Percentiles rank a stretch among this genome's conserved stretches.
phyloP scores from a whole-genome alignment of 345 rosid species.

The Ricinus communis region DNA sequence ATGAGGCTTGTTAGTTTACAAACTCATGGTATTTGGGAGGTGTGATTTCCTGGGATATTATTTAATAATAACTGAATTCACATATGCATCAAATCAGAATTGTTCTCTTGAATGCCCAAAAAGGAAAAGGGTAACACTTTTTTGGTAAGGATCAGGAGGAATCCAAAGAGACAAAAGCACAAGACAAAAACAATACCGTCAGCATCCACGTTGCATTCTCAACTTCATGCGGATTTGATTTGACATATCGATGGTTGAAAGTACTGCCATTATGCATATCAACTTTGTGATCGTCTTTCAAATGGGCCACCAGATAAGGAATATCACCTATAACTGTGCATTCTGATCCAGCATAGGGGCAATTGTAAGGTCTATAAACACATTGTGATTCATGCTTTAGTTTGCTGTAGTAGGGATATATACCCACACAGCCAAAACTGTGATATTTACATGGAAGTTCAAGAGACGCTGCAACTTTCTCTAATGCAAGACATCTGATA shows the following conservation, averaged over 20 bases:
- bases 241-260: conserved; percentile 80
- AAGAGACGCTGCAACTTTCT: conserved; percentile 83
- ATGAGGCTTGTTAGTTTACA: neutral
- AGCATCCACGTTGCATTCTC: conserved; percentile 89
- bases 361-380: conserved; percentile 61
- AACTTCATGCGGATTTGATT: conserved; percentile 78
- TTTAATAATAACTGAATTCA: neutral
- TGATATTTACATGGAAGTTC: conserved; percentile 85
- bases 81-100: neutral
- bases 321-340: conserved; percentile 76
- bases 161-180: neutral
- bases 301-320: conserved; percentile 66
- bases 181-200: conserved; percentile 44
- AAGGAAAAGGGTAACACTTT: neutral
- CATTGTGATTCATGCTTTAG: conserved; percentile 76
- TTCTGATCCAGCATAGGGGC: conserved; percentile 83
- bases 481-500: conserved; percentile 82
- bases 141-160: neutral
- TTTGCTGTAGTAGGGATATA: conserved; percentile 86
- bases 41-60: neutral
- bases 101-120: neutral
- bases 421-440: conserved; percentile 65
- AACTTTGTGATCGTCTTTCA: conserved; percentile 80
- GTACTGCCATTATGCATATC: conserved; percentile 89
- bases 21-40: neutral